Evolutionary conservation across 169 alveolate species (phyloP).

Genomic region (Cryptosporidium sp.): DNA sequence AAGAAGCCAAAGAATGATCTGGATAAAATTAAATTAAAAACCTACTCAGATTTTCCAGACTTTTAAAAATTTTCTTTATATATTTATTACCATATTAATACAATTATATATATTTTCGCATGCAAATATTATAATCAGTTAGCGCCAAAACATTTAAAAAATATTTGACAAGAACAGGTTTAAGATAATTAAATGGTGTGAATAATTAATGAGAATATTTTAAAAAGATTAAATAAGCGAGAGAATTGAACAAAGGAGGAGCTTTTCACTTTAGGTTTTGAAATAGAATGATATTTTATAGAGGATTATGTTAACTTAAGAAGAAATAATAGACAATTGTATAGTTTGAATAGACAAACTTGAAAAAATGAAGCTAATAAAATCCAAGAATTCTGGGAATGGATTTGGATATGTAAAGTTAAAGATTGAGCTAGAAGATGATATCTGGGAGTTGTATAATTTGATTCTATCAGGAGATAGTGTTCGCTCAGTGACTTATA

Average conservation of each 20-base stretch:
- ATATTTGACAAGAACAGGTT: background rate
- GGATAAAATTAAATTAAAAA: no score
- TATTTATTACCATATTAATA: no score
- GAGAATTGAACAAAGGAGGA: background rate
- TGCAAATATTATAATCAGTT: background rate
- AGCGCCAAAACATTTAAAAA: background rate
- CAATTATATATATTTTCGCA: background rate
- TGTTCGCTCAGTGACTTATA: constrained; percentile 39
- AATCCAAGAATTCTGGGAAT: constrained; percentile 25
- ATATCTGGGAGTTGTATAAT: constrained; percentile 60
- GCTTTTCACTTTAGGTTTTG: no score
- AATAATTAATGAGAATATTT: background rate
- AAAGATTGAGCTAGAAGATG: constrained; percentile 41
- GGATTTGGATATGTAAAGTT: constrained; percentile 69
- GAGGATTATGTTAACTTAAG: background rate
- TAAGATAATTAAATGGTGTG: background rate
- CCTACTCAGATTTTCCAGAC: no score
- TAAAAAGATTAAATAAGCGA: no score
- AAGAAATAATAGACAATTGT: background rate
- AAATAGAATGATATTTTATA: background rate
- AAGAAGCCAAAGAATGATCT: no score
- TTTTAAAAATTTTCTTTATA: background rate
- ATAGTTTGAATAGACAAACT: background rate
- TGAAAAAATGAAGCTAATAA: constrained; percentile 21
- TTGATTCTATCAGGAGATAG: constrained; percentile 66